Base-by-base conservation (phyloP, 2,329 filamentous ascomycete species). In the Amylocarpus encephaloides region DNA sequence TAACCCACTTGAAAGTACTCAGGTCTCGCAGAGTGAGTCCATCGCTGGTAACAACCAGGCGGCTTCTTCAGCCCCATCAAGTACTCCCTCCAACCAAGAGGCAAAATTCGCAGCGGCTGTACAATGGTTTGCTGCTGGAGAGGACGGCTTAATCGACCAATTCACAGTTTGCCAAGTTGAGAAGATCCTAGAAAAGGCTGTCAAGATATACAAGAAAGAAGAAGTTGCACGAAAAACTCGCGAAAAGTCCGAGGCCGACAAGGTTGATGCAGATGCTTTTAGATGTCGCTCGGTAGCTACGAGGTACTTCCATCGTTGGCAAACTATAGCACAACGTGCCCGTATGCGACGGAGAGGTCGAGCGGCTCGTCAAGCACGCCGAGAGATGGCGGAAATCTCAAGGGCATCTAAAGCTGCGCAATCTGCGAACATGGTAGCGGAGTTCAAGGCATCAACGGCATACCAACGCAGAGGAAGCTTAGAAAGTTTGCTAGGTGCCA, bases 131-230 rank as follows among this genome's bases (percentile, higher is more conserved):
- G 43, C 55, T 9, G 45, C 60, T 6, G 65, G 63, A 2, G 53
- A 60, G 16, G 58, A 59, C 33, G 65, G 65, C 9, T 47, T 67
- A 13, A 33, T 67, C 13, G 64, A 67, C 15, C 61, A 67, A 35
- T 67, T 67, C 42, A 62, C 50, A 16, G 48, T 51, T 6, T 53
- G 48, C 26, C 50, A 55, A 10, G 58, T 64, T 13, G 55, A 60
- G 18, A 45, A 50, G 6, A 47, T 64, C 13, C 46, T 66, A 3
- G 39, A 36, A 11, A 42, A 53, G 22, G 55, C 59, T 12, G 47
- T 58, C 7, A 41, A 46, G 6, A 43, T 41, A 15, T 63, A 57
- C 34, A 29, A 42, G 30, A 46, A 51, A 18, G 61, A 65, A 49
- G 52, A 62, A 45, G 41, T 46, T 29, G 49, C 48, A 43, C 50